phyloP scores from a whole-genome alignment of 2,329 filamentous ascomycete genomes.

The Sporothrix protearum region DNA sequence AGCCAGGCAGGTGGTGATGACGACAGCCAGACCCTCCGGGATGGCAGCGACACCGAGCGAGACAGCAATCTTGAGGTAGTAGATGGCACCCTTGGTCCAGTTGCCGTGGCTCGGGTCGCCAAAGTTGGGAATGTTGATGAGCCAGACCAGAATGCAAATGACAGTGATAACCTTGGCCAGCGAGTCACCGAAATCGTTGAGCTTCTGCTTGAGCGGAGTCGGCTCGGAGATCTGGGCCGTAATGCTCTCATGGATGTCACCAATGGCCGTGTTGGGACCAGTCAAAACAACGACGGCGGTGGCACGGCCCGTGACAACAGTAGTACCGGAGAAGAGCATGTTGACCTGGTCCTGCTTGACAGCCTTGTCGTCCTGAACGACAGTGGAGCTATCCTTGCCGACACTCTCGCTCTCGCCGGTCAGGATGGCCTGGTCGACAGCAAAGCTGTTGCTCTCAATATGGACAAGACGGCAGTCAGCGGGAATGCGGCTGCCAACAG shows the following conservation, averaged over 20 bases:
- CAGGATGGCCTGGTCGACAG: slow-evolving; percentile 92
- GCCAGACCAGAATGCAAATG: slow-evolving; percentile 94
- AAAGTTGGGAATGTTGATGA: slow-evolving; percentile 98
- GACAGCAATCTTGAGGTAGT: slow-evolving; percentile 98
- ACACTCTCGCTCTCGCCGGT: slow-evolving; percentile 98
- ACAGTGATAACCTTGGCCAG: slow-evolving; percentile 97
- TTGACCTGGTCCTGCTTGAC: slow-evolving; percentile 98
- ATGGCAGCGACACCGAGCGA: slow-evolving; percentile 97
- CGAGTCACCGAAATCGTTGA: slow-evolving; percentile 95
- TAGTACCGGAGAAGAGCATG: slow-evolving; percentile 97
- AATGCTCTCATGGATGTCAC: slow-evolving; percentile 98
- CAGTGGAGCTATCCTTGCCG: slow-evolving; percentile 67
- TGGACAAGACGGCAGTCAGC: slow-evolving; percentile 87
- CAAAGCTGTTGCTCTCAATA: slow-evolving; percentile 96
- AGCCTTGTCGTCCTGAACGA: slow-evolving; percentile 72
- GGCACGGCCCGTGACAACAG: slow-evolving; percentile 90
- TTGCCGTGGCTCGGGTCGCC: slow-evolving; percentile 88
- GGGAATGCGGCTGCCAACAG: slow-evolving; percentile 88
- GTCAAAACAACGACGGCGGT: slow-evolving; percentile 88
- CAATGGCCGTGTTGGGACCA: slow-evolving; percentile 87
- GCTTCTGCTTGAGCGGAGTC: slow-evolving; percentile 95
- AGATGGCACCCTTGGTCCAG: slow-evolving; percentile 96
- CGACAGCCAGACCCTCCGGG: slow-evolving; percentile 92
- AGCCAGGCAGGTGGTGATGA: slow-evolving; percentile 97
- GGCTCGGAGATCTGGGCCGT: slow-evolving; percentile 96